A percentile compares a stretch with the other conserved stretches of the same genome.
phyloP scores from a whole-genome alignment of 208 protist species.

The Trypanosoma lewisi region DNA sequence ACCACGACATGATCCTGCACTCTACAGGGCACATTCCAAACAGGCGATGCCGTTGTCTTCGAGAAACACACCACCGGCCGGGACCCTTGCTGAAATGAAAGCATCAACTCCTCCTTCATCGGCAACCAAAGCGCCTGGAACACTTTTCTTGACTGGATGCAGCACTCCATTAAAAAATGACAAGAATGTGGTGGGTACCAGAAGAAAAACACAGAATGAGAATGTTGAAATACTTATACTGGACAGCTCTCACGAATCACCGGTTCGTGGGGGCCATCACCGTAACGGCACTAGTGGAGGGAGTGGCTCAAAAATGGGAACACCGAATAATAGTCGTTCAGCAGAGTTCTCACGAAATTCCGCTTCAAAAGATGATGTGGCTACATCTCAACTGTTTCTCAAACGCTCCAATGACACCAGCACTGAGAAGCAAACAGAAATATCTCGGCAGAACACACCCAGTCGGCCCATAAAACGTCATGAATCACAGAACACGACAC shows the following conservation, averaged over 20 bases:
- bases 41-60: neutral
- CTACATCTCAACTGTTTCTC: neutral
- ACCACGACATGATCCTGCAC: neutral
- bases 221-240: constrained; percentile 1
- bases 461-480: no score
- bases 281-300: neutral
- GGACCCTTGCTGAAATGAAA: neutral
- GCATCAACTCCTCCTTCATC: neutral
- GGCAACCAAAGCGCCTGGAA: neutral
- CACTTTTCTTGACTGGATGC: neutral
- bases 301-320: neutral
- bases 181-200: neutral
- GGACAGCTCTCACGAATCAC: neutral
- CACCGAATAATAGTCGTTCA: neutral
- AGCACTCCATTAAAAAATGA: neutral
- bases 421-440: neutral
- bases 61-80: neutral
- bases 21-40: neutral
- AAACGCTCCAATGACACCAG: neutral
- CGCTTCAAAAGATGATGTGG: neutral
- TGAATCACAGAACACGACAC: constrained; percentile 7
- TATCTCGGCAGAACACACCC: neutral
- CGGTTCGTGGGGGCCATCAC: neutral
- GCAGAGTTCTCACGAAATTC: neutral
- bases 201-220: neutral